Evolutionary conservation across 1,284 basidiomycete species (phyloP).

Genomic region (Ganoderma lucidum): DNA sequence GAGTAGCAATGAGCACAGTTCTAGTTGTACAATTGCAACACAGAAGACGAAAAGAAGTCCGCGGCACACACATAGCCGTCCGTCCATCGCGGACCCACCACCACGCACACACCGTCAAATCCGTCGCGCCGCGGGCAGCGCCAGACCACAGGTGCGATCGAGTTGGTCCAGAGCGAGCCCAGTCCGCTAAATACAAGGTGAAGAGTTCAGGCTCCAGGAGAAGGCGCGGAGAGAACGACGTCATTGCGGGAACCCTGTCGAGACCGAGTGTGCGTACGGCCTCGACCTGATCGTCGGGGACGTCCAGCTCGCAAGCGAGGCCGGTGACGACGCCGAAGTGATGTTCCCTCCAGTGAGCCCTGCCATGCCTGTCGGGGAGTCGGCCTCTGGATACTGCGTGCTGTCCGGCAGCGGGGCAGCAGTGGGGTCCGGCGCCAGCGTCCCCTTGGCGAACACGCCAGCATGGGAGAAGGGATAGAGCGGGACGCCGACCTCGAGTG

Average conservation of each 20-base stretch:
- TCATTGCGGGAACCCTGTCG: constrained; percentile 20
- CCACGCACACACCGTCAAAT: constrained; percentile 3
- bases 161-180: constrained; percentile 4
- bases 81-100: constrained; percentile 1
- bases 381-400: constrained; percentile 38
- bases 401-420: constrained; percentile 44
- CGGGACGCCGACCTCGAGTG: constrained; percentile 78
- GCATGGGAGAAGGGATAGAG: constrained; percentile 81
- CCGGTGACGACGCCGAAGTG: constrained; percentile 20
- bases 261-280: constrained; percentile 22
- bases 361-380: constrained; percentile 27
- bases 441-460: constrained; percentile 59
- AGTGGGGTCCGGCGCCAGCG: constrained; percentile 34
- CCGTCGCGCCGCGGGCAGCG: neutral
- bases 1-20: constrained; percentile 19
- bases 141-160: neutral
- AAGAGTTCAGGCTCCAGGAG: neutral
- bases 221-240: constrained; percentile 9
- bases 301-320: constrained; percentile 28
- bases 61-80: constrained; percentile 8
- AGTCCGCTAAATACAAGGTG: neutral
- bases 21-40: constrained; percentile 30
- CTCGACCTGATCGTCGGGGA: constrained; percentile 28
- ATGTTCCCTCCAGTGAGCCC: constrained; percentile 22
- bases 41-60: constrained; percentile 20